Evolutionary conservation across 2,329 filamentous ascomycete species (phyloP), one percentile per base, ranked within the genome.

Genomic region (Ophiostoma tasmaniense): DNA sequence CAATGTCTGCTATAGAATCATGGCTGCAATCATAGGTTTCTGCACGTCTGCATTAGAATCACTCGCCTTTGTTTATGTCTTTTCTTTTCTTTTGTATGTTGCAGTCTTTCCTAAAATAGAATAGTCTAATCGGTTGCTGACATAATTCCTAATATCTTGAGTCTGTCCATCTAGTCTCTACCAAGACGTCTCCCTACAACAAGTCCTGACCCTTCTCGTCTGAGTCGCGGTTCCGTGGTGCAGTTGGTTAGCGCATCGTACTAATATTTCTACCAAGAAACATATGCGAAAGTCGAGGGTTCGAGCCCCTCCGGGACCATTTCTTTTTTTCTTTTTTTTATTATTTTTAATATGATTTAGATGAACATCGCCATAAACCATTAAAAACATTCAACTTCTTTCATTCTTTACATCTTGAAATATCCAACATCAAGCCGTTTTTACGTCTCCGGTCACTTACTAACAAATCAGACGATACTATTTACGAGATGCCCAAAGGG

Each of bases 171-270:
- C 50, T 66, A 55, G 37, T 13, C 30, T 17, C 28, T 35, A 6
- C 7, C 25, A 28, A 68, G 55, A 28, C 28, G 25, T 64, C 52
- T n/a, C 52, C 64, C n/a, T 66, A n/a, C 52, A 39, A 39, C 52
- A 55, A 28, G 65, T 66, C 52, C 66, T 42, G 64, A 22, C 64
- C 64, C 65, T 59, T 28, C 35, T 62, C 64, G 37, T 66, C n/a
- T 25, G 50, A 30, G 37, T 64, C 66, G 67, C 67, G 67, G 67
- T 68, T 68, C 67, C 67, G 68, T 69, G 68, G 68, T 69, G 68
- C 68, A 69, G 68, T 69, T 69, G 68, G 64, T 66, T 66, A 69
- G 64, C 68, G 64, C 68, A 68, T 68, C 67, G 67, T 68, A 68
- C 67, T 68, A 68, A 68, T 68, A 68, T 68, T 68, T 69, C 64